Conservation (phyloP, 352 stramenopile species). For the Globisporangium lucens region DNA sequence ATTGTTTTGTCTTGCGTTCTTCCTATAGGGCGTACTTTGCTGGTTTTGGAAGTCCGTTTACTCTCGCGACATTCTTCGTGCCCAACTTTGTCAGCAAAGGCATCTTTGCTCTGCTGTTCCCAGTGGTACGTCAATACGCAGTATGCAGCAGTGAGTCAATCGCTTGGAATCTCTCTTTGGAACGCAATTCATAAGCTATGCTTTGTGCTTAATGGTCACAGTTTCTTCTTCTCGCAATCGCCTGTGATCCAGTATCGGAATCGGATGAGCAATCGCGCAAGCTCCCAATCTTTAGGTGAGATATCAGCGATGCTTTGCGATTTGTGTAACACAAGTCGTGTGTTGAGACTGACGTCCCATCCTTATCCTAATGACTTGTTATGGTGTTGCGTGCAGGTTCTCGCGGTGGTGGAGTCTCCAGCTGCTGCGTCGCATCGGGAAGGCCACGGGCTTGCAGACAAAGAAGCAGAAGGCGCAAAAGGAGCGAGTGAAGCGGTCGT, state of each 20-base stretch:
- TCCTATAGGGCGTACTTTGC: slow-evolving; percentile 73
- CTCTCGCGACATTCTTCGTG: slow-evolving; percentile 86
- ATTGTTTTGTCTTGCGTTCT: too few relatives aligned
- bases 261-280: slow-evolving; percentile 41
- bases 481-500: slow-evolving; percentile 22
- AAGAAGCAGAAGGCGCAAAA: slow-evolving; percentile 52
- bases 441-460: slow-evolving; percentile 69
- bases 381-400: slow-evolving; percentile 34
- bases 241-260: slow-evolving; percentile 66
- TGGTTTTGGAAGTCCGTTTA: slow-evolving; percentile 85
- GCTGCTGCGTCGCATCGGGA: slow-evolving; percentile 74
- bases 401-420: slow-evolving; percentile 84
- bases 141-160: neutral
- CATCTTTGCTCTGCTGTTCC: slow-evolving; percentile 86
- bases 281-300: slow-evolving; percentile 73
- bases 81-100: slow-evolving; percentile 90
- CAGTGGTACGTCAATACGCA: slow-evolving; percentile 45
- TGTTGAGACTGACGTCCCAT: too few relatives aligned
- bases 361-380: too few relatives aligned
- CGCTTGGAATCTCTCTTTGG: neutral
- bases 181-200: neutral
- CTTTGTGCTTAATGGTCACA: slow-evolving; percentile 15
- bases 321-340: too few relatives aligned
- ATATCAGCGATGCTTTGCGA: neutral
- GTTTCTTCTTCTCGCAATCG: slow-evolving; percentile 84